Base-by-base conservation (phyloP, 352 stramenopile species). In the Phytophthora macrochlamydospora region DNA sequence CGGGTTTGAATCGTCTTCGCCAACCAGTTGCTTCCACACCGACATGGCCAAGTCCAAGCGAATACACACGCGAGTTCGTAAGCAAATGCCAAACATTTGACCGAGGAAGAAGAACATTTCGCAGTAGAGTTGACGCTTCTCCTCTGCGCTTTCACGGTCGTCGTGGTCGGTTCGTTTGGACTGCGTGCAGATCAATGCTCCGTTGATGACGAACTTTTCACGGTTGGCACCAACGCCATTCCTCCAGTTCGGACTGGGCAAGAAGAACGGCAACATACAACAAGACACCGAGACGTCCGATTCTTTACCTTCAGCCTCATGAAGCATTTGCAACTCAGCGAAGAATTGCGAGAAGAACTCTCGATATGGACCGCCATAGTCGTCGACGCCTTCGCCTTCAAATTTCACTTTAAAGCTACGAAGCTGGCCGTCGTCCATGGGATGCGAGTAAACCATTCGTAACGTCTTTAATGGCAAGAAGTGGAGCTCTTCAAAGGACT, bases 331-430 rank as follows among this genome's bases (percentile, higher is more conserved):
- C 7, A 91, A 54, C 38, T 89, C 82, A 8, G 78, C 75, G 29
- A 92, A 94, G 38, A 95, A 87, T 58, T 97, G 90, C 0, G 88
- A 90, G 45, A 97, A 97, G 55, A 98, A 95, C 60, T 98, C 94
- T 31, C 94, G 84, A 68, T 98, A 98, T 9, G 94, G 92, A 0
- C 95, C 95, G 2, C 95, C 95, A 49, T 98, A 98, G 74, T 98
- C 95, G 65, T 98, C 92, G 1, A 97, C 93, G 6, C 93, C 94
- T 73, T 98, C 94, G 24, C 94, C 95, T 65, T 97, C 91, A 52
- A 98, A 98, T 63, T 97, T 97, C 14, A 98, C 91, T 52, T 98
- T 98, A 77, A 98, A 98, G 28, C 73, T 90, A 13, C 92, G 79
- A n/a, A 90, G 57, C 54, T 97, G 92, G 0, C 89, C 89, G 52